Conservation (phyloP, 345 rosid species). For the Citrus cavaleriei region DNA sequence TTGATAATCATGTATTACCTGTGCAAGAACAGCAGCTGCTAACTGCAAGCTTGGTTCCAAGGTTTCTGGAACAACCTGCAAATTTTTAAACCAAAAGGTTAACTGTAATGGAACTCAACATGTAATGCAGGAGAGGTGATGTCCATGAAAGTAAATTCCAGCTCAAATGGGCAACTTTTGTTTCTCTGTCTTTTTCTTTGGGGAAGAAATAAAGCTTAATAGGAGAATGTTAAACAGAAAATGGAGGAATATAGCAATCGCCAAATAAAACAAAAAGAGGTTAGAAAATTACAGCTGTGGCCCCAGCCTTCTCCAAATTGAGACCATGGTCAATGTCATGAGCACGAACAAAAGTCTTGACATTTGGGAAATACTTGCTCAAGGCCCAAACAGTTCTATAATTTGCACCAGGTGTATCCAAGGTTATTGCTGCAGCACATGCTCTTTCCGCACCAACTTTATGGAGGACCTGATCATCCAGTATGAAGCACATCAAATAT, state of each 20-base stretch:
- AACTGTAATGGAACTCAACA: not conserved
- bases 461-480: conserved; percentile 72
- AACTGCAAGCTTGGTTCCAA: conserved; percentile 97
- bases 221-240: not conserved
- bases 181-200: not conserved
- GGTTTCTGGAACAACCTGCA: conserved; percentile 97
- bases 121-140: not conserved
- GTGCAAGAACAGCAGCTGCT: conserved; percentile 99
- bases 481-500: conserved; percentile 13
- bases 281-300: conserved; percentile 71
- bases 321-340: conserved; percentile 97
- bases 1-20: conserved; percentile 37
- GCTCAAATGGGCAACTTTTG: not conserved
- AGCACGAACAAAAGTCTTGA: conserved; percentile 95
- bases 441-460: conserved; percentile 97
- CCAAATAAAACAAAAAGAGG: conserved; percentile 1
- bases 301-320: conserved; percentile 95
- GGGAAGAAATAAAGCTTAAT: not conserved
- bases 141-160: not conserved
- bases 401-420: conserved; percentile 97
- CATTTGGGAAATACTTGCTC: conserved; percentile 93
- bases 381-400: conserved; percentile 99
- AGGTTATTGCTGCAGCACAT: conserved; percentile 90
- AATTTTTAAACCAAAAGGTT: conserved; percentile 8
- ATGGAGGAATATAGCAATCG: not conserved